These are phyloP conservation scores for Pascua guehoae DNA, from an alignment of 1,284 basidiomycete genomes.

Conservation along the genomic window DNA sequence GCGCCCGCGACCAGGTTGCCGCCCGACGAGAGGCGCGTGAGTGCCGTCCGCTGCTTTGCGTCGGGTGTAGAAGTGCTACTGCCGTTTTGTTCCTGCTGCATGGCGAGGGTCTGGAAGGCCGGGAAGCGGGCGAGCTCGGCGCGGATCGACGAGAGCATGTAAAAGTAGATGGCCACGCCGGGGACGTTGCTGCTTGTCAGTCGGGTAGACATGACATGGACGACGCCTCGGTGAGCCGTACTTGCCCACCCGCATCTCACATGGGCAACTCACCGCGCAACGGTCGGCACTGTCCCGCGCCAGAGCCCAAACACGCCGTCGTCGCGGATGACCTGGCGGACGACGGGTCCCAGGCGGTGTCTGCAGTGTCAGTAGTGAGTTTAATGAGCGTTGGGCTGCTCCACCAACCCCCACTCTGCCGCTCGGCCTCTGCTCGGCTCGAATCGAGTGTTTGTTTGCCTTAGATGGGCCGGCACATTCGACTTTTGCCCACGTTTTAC, in stretches of 20 bases:
- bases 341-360: constrained; percentile 26
- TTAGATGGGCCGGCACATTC: too few relatives aligned
- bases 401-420: too few relatives aligned
- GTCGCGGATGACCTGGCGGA: constrained; percentile 43
- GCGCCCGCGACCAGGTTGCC: constrained; percentile 91
- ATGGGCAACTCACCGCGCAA: constrained; percentile 58
- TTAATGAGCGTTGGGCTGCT: neutral
- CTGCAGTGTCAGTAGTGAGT: constrained; percentile 17
- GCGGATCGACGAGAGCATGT: constrained; percentile 74
- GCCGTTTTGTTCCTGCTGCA: neutral
- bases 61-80: neutral
- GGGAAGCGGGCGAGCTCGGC: constrained; percentile 53
- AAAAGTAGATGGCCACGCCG: constrained; percentile 89
- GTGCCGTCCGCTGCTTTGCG: constrained; percentile 41
- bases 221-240: neutral
- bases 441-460: too few relatives aligned
- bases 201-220: neutral
- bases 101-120: constrained; percentile 38
- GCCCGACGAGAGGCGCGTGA: constrained; percentile 70
- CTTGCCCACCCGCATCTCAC: constrained; percentile 1
- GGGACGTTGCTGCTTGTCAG: constrained; percentile 70
- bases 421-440: too few relatives aligned
- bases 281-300: constrained; percentile 79
- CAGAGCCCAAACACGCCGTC: constrained; percentile 54
- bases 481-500: too few relatives aligned